These are phyloP conservation scores for Ephemerocybe angulata DNA, from an alignment of 768 basidiomycete genomes.

Conservation along the genomic window DNA sequence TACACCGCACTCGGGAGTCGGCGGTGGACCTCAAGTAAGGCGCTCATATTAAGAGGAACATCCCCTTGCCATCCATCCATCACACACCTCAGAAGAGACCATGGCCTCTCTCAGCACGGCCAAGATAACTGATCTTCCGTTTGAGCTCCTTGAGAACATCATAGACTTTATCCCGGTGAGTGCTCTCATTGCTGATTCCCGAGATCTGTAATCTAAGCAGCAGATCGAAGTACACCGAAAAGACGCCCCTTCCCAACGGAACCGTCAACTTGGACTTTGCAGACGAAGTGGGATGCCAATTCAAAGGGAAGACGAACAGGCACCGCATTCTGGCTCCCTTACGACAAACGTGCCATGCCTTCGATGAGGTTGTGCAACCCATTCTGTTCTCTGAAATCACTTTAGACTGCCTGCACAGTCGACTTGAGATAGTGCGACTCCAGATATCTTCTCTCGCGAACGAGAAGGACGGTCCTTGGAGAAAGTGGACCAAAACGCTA, in stretches of 20 bases:
- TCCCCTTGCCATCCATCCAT: too few relatives aligned
- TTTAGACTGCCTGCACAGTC: neutral
- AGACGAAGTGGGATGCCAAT: neutral
- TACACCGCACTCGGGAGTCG: too few relatives aligned
- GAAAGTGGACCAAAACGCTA: neutral
- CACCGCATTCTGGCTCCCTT: neutral
- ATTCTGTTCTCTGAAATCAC: neutral
- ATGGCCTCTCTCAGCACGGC: neutral
- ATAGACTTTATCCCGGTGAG: too few relatives aligned
- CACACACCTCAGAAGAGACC: too few relatives aligned
- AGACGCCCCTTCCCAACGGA: neutral
- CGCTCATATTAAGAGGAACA: too few relatives aligned
- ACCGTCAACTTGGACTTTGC: neutral
- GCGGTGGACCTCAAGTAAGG: too few relatives aligned
- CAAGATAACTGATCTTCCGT: too few relatives aligned
- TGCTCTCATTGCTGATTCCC: too few relatives aligned
- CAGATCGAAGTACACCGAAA: neutral
- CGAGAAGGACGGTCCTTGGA: neutral
- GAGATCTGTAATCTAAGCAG: too few relatives aligned
- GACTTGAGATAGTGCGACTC: neutral
- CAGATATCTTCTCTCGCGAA: neutral
- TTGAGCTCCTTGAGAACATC: too few relatives aligned
- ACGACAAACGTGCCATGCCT: neutral
- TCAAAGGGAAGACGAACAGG: neutral
- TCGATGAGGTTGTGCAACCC: neutral